These are phyloP conservation scores for Tilletia caries DNA, from an alignment of 1,284 basidiomycete genomes.

Conservation along the genomic window DNA sequence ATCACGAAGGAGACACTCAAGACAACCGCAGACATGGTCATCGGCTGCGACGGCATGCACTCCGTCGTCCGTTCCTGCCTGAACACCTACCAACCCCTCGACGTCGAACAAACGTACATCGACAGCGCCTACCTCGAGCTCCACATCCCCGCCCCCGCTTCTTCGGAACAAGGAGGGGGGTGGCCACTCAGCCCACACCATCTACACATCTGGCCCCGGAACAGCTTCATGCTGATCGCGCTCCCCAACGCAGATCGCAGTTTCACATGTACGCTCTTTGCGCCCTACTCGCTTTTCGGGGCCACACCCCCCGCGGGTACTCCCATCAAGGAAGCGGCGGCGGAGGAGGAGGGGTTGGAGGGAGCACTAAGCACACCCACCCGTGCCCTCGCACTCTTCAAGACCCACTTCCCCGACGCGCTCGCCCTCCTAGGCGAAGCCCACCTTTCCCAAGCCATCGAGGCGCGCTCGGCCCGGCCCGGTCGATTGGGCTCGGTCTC, in stretches of 20 bases:
- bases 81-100: constrained; percentile 59
- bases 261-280: constrained; percentile 75
- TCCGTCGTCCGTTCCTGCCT: constrained; percentile 57
- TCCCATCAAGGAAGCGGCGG: background rate
- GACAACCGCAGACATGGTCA: constrained; percentile 28
- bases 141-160: constrained; percentile 67
- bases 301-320: background rate
- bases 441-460: constrained; percentile 36
- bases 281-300: constrained; percentile 74
- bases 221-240: constrained; percentile 97
- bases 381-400: constrained; percentile 67
- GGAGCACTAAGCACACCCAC: background rate
- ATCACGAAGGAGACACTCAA: background rate
- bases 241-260: constrained; percentile 67
- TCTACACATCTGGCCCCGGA: constrained; percentile 97
- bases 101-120: constrained; percentile 90
- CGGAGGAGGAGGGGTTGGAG: background rate
- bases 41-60: constrained; percentile 39
- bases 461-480: constrained; percentile 63
- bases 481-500: constrained; percentile 86
- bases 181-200: constrained; percentile 89
- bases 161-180: background rate
- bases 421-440: constrained; percentile 76
- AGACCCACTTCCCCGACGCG: constrained; percentile 79
- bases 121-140: constrained; percentile 93